Evolutionary conservation across 208 protist genomes (phyloP), one percentile per base, ranked within the genome.

Genomic region (Spongospora subterranea): DNA sequence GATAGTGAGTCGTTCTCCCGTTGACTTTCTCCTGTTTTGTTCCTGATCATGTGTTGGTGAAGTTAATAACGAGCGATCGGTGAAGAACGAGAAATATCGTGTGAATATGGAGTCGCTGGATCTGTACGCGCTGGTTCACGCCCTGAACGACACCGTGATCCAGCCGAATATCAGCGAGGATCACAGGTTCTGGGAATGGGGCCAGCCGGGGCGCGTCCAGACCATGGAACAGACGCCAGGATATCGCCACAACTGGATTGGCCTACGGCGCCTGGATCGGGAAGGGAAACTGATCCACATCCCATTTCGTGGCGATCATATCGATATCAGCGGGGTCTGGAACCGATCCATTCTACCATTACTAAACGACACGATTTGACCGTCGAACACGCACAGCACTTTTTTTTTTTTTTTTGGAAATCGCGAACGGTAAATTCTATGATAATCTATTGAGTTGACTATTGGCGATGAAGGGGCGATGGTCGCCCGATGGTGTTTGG

Each of bases 171-270:
- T n/a, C 71, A 82, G 71, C 71, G 71, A 82, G 71, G 17, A 39
- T 43, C 71, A 82, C n/a, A n/a, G 71, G n/a, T 82, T 82, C 71
- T 82, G 71, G 71, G 6, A 6, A 13, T 82, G 71, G 71, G 40
- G 71, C n/a, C n/a, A 82, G 6, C 35, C 71, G 17, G 40, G 71
- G 17, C 11, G 13, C 35, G 17, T 39, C 13, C 35, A 45, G 71
- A 6, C 71, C 6, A 45, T 82, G 71, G 35, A 43, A 43, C 17
- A 82, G 35, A 40, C 71, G 71, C 17, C 71, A 6, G 71, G 71
- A 17, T 82, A 82, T n/a, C 6, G 17, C n/a, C 17, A n/a, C 6
- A 43, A 82, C 71, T 82, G 71, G 71, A 82, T 82, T 43, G 71
- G 71, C 71, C 71, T 82, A n/a, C 6, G 35, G 40, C 6, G 17